Conservation (phyloP, 2,329 filamentous ascomycete species). For the Anisogramma anomala region DNA sequence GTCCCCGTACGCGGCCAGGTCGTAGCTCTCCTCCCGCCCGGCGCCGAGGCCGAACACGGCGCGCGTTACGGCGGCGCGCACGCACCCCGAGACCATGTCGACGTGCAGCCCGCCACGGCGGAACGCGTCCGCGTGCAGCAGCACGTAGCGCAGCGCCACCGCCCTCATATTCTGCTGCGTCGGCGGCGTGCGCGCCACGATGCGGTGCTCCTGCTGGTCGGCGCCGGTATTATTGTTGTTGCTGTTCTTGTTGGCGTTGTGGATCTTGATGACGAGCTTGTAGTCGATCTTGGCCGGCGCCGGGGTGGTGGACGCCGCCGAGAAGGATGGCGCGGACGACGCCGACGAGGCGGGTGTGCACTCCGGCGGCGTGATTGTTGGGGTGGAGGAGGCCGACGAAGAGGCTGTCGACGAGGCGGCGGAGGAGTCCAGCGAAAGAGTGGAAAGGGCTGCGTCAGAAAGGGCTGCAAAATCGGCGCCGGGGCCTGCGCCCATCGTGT, state of each 20-base stretch:
- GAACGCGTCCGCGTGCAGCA: not conserved
- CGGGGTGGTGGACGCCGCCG: not conserved
- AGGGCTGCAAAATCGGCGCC: not conserved
- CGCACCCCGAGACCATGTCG: too few relatives aligned
- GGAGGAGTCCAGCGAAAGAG: not conserved
- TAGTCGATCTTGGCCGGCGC: constrained; percentile 5
- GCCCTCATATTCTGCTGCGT: constrained; percentile 8
- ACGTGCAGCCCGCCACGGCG: too few relatives aligned
- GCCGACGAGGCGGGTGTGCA: not conserved
- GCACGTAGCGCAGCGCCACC: constrained; percentile 7
- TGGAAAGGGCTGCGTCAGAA: too few relatives aligned
- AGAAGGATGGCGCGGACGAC: too few relatives aligned
- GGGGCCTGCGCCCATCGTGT: not conserved
- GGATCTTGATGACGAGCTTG: constrained; percentile 9
- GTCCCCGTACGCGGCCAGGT: constrained; percentile 7
- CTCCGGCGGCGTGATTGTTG: constrained; percentile 1
- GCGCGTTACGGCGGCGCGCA: constrained; percentile 5
- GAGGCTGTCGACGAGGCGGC: not conserved
- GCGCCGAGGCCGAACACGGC: not conserved
- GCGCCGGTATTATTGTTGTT: not conserved
- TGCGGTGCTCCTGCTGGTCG: constrained; percentile 4
- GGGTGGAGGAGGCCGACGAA: constrained; percentile 1
- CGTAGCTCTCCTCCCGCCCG: constrained; percentile 6
- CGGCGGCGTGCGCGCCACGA: constrained; percentile 5
- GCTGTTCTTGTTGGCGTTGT: not conserved